Conservation (phyloP, 2,329 filamentous ascomycete genomes). For the Pleoardoris graminearum region DNA sequence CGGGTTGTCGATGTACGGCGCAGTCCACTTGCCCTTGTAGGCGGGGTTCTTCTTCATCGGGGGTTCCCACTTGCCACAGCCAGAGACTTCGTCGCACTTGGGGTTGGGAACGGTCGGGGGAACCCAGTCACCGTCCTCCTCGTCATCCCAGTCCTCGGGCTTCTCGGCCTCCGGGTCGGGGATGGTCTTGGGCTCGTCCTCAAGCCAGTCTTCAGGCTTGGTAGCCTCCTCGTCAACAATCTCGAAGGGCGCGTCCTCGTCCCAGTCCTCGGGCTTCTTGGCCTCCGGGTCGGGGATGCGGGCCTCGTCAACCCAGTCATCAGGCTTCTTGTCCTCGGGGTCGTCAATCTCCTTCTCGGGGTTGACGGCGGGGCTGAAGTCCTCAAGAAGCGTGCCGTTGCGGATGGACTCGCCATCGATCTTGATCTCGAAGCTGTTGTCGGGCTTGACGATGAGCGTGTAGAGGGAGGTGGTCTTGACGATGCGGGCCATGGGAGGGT, state of each 20-base stretch:
- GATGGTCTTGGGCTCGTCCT: constrained; percentile 78
- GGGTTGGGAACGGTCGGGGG: constrained; percentile 89
- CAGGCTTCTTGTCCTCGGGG: constrained; percentile 88
- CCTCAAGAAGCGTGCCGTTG: constrained; percentile 88
- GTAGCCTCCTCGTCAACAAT: constrained; percentile 90
- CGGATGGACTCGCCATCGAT: constrained; percentile 89
- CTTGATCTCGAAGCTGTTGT: constrained; percentile 92
- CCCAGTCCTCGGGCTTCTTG: constrained; percentile 97
- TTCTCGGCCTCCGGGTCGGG: constrained; percentile 94
- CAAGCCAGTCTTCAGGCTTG: constrained; percentile 95
- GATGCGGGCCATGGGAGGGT: constrained; percentile 82
- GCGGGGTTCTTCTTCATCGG: constrained; percentile 92
- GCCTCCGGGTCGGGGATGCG: constrained; percentile 91
- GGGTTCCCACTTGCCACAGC: constrained; percentile 89
- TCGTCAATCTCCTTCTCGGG: constrained; percentile 94
- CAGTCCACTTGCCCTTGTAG: constrained; percentile 99
- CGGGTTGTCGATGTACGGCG: constrained; percentile 93
- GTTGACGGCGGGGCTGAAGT: constrained; percentile 93
- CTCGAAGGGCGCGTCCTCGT: constrained; percentile 96
- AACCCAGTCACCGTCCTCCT: constrained; percentile 98
- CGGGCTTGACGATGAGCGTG: constrained; percentile 92
- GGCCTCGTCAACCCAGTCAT: constrained; percentile 92
- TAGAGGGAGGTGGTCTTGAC: constrained; percentile 93
- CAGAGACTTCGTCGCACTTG: constrained; percentile 90
- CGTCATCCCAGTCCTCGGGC: constrained; percentile 99